These are phyloP conservation scores for Trypanosoma mega DNA, from an alignment of 208 protist genomes.

Conservation along the genomic window DNA sequence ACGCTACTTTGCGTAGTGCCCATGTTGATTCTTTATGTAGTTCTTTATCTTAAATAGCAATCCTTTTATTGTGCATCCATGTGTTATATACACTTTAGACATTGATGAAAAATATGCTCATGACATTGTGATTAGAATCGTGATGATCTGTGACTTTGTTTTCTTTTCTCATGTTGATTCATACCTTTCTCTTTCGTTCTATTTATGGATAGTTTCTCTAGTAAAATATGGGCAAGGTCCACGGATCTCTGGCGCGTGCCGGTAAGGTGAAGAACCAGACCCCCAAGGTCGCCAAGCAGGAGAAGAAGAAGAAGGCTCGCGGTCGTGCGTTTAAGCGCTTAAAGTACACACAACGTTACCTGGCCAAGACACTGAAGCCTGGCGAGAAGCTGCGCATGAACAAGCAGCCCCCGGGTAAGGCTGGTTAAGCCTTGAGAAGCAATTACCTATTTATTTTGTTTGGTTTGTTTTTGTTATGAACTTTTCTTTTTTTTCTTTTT, in stretches of 20 bases:
- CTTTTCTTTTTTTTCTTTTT: slow-evolving; percentile 23
- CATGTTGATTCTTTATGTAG: not conserved
- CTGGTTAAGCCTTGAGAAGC: slow-evolving; percentile 52
- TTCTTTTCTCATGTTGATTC: no score
- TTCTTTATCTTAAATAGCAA: not conserved
- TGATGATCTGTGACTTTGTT: no score
- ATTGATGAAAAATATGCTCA: no score
- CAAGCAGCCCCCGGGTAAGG: slow-evolving; percentile 91
- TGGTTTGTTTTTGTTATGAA: slow-evolving; percentile 17
- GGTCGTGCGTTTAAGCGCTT: slow-evolving; percentile 97
- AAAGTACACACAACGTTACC: slow-evolving; percentile 97
- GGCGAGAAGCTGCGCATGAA: slow-evolving; percentile 94
- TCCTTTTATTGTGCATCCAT: not conserved
- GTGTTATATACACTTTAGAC: not conserved
- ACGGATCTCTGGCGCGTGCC: slow-evolving; percentile 97
- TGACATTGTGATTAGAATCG: no score
- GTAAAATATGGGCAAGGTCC: slow-evolving; percentile 96
- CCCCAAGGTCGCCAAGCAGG: slow-evolving; percentile 95
- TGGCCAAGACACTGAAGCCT: slow-evolving; percentile 90
- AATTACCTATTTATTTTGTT: slow-evolving; percentile 7
- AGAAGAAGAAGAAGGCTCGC: slow-evolving; percentile 94
- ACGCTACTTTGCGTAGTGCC: no score
- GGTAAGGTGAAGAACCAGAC: slow-evolving; percentile 99
- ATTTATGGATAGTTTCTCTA: slow-evolving; percentile 23
- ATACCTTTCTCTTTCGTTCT: slow-evolving; percentile 6